Base-by-base conservation (phyloP, 2,329 filamentous ascomycete genomes). In the Alternaria sp. region DNA sequence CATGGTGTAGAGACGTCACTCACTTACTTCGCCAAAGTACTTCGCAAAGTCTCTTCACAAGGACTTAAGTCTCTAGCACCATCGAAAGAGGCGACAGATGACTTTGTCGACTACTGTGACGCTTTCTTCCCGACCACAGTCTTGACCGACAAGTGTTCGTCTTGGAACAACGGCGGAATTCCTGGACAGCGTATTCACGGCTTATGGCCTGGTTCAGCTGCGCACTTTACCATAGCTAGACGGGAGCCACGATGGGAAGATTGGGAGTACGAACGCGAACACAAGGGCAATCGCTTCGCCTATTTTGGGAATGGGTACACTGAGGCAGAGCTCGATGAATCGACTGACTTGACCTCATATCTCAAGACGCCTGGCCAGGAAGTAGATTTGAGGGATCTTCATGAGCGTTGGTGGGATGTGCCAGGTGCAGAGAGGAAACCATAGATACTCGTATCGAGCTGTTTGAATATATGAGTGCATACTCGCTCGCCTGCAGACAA, bases 291-390 rank as follows among this genome's bases (percentile, higher is more conserved):
- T 71, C 75, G 87, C 8, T 88, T 90, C 66, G 80, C 84, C 3
- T 92, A 89, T 72, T 87, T 92, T 68, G 90, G 91, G 0, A 90
- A 90, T 71, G 91, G 90, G 0, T 88, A 86, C 79, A 91, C 89
- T 3, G 81, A 71, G 58, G 86, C 85, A 65, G 90, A 93, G 76
- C 68, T 80, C 71, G 84, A 87, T 37, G 79, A 82, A 6, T 80
- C 81, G n/a, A 81, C 82, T 4, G 89, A 92, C 69, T 81, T 91
- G 74, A 90, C 88, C 11, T 81, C 85, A 10, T 92, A 92, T 82
- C 75, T 93, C 59, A 86, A 81, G 66, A 70, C 84, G 28, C 86
- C 86, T 0, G 70, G 65, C 7, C 83, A 83, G 37, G 82, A 86
- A 33, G 82, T 89, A 44, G 87, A 92, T 73, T 77, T 93, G 64